Evolutionary conservation across 2,329 filamentous ascomycete genomes (phyloP), one percentile per base, ranked within the genome.

Genomic region (Arachnomyces sp.): DNA sequence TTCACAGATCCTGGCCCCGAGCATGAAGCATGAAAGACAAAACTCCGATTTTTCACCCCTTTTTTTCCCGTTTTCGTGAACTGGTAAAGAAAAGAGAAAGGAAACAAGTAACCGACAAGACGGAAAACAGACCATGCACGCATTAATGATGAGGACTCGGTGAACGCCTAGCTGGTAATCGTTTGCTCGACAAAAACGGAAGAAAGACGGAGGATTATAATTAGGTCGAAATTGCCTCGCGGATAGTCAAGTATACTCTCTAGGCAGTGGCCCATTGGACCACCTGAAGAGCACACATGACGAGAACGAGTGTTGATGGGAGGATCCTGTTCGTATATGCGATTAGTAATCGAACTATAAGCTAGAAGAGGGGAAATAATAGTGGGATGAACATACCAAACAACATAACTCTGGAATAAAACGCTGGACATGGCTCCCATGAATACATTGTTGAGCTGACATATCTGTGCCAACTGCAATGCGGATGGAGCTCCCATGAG

Each of bases 401-500:
- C 81, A 44, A 98, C 87, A 58, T 94, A 94, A 66, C 90, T 95
- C 70, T 95, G 90, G 70, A 96, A 94, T 37, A 96, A 67, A 42
- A 98, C 74, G 60, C 79, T 84, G 46, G 85, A 84, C 89, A 98
- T 96, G 36, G 92, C 87, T 13, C 82, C 79, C 71, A 96, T 90
- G 62, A 87, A 98, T 7, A 98, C 92, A 47, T 83, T 83, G 64
- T 98, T 98, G 67, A 96, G 84, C 72, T 96, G 92, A 67, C 92
- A 98, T 45, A 98, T 98, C 67, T 98, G 92, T 5, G 92, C 90
- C 56, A 98, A 70, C 66, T 98, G 92, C 48, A 98, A 72, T 17
- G 92, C 92, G 47, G 84, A 93, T 4, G 92, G 92, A 2, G 92
- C 92, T 28, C 92, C 92, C 0, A 87, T 90, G 50, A 98, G 82